phyloP scores from a whole-genome alignment of 2,329 filamentous ascomycete species.

The Hymenotorrendiella dingleyae region DNA sequence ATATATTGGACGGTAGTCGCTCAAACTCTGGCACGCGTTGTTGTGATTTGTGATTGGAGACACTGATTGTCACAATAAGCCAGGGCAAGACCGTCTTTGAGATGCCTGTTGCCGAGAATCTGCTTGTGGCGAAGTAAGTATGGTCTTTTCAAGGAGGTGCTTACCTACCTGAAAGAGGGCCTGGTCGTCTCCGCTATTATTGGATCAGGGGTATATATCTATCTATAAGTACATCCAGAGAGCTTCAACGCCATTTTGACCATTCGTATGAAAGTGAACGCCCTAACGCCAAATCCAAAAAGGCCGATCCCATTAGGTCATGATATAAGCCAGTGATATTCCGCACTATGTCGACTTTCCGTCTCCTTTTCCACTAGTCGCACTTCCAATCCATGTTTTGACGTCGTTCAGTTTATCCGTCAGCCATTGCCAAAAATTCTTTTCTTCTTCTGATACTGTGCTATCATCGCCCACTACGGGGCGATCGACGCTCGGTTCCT shows the following conservation, averaged over 20 bases:
- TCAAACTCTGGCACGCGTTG: too few species aligned
- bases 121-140: too few species aligned
- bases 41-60: too few species aligned
- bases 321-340: not conserved
- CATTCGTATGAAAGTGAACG: not conserved
- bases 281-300: not conserved
- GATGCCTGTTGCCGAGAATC: too few species aligned
- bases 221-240: not conserved
- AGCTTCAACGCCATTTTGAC: not conserved
- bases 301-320: too few species aligned
- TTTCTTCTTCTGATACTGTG: constrained; percentile 20
- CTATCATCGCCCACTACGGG: constrained; percentile 22
- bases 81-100: too few species aligned
- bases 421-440: constrained; percentile 47
- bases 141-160: too few species aligned
- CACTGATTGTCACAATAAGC: too few species aligned
- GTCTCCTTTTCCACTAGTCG: not conserved
- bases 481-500: constrained; percentile 18
- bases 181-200: too few species aligned
- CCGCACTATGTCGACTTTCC: not conserved
- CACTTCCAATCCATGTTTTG: constrained; percentile 24
- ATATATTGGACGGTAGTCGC: too few species aligned
- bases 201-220: not conserved
- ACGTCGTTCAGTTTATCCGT: constrained; percentile 41
- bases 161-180: too few species aligned